Conservation (phyloP, 2,329 filamentous ascomycete genomes). For the Aspergillus glaucus region DNA sequence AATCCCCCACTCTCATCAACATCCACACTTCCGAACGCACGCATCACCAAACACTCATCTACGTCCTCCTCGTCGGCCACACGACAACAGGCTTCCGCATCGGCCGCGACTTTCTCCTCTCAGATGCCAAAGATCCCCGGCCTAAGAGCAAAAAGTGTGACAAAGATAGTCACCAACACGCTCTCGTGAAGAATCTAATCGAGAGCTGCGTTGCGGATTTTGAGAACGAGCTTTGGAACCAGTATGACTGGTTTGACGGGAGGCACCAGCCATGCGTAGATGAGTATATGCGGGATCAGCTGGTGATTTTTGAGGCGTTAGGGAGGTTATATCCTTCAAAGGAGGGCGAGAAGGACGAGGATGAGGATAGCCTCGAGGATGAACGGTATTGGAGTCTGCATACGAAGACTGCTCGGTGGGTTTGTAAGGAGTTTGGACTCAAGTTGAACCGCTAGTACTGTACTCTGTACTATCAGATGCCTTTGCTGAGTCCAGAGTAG, state of each 20-base stretch:
- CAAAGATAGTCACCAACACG: too few species aligned
- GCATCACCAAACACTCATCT: slow-evolving; percentile 40
- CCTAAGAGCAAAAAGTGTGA: not conserved
- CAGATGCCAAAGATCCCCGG: not conserved
- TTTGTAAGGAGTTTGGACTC: slow-evolving; percentile 22
- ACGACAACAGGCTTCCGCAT: slow-evolving; percentile 44
- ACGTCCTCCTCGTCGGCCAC: slow-evolving; percentile 52
- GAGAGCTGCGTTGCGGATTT: slow-evolving; percentile 39
- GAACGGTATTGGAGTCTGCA: slow-evolving; percentile 34
- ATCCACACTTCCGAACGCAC: slow-evolving; percentile 38
- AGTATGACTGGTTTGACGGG: slow-evolving; percentile 2
- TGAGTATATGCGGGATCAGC: slow-evolving; percentile 51
- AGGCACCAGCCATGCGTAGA: slow-evolving; percentile 44
- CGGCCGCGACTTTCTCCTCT: slow-evolving; percentile 47
- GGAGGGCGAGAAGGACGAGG: slow-evolving; percentile 7
- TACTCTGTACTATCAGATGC: too few species aligned
- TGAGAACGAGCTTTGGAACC: slow-evolving; percentile 38
- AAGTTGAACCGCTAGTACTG: too few species aligned
- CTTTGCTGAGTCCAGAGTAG: too few species aligned
- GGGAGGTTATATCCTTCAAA: slow-evolving; percentile 26
- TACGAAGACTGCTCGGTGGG: slow-evolving; percentile 40
- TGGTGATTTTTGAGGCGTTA: slow-evolving; percentile 55
- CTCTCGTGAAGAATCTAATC: too few species aligned
- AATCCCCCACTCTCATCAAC: slow-evolving; percentile 13
- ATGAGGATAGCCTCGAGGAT: slow-evolving; percentile 16